Conservation (phyloP, 2,329 filamentous ascomycete genomes). For the Talaromyces rugulosus region DNA sequence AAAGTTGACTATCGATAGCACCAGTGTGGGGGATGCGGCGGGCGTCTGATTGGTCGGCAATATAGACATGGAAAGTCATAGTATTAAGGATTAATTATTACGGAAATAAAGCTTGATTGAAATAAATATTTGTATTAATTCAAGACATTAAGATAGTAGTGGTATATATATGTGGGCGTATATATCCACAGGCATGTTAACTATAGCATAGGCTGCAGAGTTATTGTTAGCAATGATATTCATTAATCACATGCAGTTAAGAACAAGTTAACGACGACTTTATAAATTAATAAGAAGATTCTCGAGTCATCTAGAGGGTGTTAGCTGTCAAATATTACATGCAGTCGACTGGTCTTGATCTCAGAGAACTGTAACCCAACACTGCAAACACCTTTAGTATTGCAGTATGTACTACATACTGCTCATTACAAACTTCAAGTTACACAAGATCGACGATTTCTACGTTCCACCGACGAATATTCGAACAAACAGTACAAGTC, state of each 20-base stretch:
- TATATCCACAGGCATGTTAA: no score
- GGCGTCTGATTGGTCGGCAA: neutral
- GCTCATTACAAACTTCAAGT: no score
- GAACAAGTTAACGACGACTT: no score
- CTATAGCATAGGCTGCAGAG: no score
- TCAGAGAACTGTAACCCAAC: neutral
- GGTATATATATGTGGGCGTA: neutral
- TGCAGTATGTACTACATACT: no score
- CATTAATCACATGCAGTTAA: no score
- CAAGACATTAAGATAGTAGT: neutral
- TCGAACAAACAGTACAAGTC: neutral
- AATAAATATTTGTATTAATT: no score
- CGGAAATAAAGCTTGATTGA: neutral
- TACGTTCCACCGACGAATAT: neutral
- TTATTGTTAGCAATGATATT: no score
- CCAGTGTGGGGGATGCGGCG: neutral
- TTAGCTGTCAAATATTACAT: no score
- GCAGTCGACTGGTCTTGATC: neutral
- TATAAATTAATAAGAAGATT: no score
- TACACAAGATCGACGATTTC: neutral
- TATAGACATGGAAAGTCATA: no score
- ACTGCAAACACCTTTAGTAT: neutral
- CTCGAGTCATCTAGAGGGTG: no score
- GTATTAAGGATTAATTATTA: neutral
- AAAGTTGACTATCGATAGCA: slow-evolving; percentile 17